These are phyloP conservation scores for Tardiomyces digboiensis DNA, from an alignment of 1,139 yeast species.

Conservation along the genomic window DNA sequence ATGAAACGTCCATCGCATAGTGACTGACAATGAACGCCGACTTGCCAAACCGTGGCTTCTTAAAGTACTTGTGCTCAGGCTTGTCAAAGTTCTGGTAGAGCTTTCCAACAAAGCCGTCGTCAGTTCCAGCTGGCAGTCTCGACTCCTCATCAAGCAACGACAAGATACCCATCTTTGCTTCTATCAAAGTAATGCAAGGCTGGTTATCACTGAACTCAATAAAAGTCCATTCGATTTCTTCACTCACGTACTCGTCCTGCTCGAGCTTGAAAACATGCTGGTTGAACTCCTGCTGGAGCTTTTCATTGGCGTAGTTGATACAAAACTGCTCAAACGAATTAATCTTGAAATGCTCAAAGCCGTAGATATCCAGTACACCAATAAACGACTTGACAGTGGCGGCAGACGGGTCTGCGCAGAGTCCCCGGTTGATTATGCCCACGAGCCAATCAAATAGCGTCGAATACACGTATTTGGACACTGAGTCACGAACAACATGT, in stretches of 20 bases:
- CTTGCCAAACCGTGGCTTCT: constrained; percentile 92
- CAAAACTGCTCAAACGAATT: constrained; percentile 97
- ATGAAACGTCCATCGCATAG: constrained; percentile 90
- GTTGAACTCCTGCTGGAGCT: constrained; percentile 93
- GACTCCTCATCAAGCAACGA: constrained; percentile 93
- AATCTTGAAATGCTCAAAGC: constrained; percentile 90
- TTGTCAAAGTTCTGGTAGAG: constrained; percentile 80
- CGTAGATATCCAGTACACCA: constrained; percentile 96
- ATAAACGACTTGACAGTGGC: constrained; percentile 61
- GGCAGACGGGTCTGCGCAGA: constrained; percentile 49
- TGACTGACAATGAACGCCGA: constrained; percentile 86
- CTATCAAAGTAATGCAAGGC: constrained; percentile 93
- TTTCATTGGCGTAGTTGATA: constrained; percentile 96
- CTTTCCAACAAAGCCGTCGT: constrained; percentile 87
- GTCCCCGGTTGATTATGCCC: constrained; percentile 65
- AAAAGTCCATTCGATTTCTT: constrained; percentile 94
- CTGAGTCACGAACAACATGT: constrained; percentile 87
- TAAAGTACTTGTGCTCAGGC: constrained; percentile 74
- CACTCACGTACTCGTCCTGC: constrained; percentile 88
- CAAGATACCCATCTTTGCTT: constrained; percentile 79
- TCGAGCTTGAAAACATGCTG: constrained; percentile 96
- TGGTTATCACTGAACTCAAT: constrained; percentile 96
- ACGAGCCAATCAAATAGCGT: constrained; percentile 96
- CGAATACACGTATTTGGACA: constrained; percentile 88
- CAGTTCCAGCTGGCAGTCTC: constrained; percentile 88